Evolutionary conservation across 495 filamentous ascomycete genomes (phyloP).

Genomic region (Aspergillus sclerotioniger): DNA sequence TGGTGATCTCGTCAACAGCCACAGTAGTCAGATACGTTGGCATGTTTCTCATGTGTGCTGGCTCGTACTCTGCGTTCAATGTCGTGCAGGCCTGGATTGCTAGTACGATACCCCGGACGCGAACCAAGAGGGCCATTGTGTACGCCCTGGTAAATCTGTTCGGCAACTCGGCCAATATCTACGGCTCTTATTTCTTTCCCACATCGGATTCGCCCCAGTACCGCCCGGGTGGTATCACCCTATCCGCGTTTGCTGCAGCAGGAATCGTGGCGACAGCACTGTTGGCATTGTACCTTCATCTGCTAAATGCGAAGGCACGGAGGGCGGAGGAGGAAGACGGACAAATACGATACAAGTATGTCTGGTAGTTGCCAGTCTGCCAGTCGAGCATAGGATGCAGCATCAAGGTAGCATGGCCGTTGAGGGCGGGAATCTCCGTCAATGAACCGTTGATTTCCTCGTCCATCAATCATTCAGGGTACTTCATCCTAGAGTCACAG

Average conservation of each 20-base stretch:
- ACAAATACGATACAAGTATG: background rate
- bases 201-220: conserved; percentile 19
- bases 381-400: no score
- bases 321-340: background rate
- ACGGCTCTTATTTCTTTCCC: conserved; percentile 27
- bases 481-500: no score
- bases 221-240: conserved; percentile 22
- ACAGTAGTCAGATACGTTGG: conserved; percentile 21
- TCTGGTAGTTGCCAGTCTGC: background rate
- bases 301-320: background rate
- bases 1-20: conserved; percentile 17
- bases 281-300: background rate
- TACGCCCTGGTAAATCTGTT: conserved; percentile 25
- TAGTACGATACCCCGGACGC: conserved; percentile 21
- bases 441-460: no score
- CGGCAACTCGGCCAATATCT: conserved; percentile 25
- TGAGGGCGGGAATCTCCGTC: no score
- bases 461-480: no score
- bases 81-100: conserved; percentile 24
- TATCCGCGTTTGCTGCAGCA: conserved; percentile 22
- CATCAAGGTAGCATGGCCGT: no score
- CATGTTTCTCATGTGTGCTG: conserved; percentile 29
- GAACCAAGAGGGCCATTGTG: conserved; percentile 22
- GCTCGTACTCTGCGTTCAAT: conserved; percentile 25
- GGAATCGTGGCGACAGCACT: conserved; percentile 7